These are phyloP conservation scores for Gamarada debralockiae DNA, from an alignment of 495 filamentous ascomycete species.

Conservation along the genomic window DNA sequence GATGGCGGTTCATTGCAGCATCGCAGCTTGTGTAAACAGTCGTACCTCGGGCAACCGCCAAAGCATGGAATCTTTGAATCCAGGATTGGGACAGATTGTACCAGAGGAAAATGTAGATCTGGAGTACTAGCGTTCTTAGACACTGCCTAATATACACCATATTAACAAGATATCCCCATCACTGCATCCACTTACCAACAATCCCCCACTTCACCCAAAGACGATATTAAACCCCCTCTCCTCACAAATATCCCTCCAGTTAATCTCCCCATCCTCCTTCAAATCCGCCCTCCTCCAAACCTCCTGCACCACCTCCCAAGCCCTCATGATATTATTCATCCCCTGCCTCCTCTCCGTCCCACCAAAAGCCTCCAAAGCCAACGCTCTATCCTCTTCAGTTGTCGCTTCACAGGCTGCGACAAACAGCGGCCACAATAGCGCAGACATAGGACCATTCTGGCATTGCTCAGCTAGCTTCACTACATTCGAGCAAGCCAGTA, in stretches of 20 bases:
- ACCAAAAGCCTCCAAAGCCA: conserved; percentile 44
- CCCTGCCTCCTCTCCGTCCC: conserved; percentile 50
- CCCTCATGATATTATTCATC: conserved; percentile 57
- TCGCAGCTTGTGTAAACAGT: too few relatives aligned
- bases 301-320: conserved; percentile 53
- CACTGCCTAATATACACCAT: too few relatives aligned
- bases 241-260: conserved; percentile 44
- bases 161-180: too few relatives aligned
- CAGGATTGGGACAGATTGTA: too few relatives aligned
- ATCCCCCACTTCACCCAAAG: conserved; percentile 54
- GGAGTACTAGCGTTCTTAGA: too few relatives aligned
- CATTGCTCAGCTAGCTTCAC: conserved; percentile 34
- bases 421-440: conserved; percentile 59
- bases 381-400: conserved; percentile 31
- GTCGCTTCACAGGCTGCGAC: conserved; percentile 54
- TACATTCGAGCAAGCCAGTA: conserved; percentile 49
- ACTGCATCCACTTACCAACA: too few relatives aligned
- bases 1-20: too few relatives aligned
- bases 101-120: too few relatives aligned
- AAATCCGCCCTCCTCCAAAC: conserved; percentile 50
- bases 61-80: too few relatives aligned
- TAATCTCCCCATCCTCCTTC: conserved; percentile 27
- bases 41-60: too few relatives aligned
- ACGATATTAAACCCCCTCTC: conserved; percentile 50
- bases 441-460: conserved; percentile 49